Percentiles rank a stretch among this genome's conserved stretches.
These are phyloP conservation scores for Sphaerulina vaccinii DNA, from an alignment of 2,329 filamentous ascomycete species.

Conservation along the genomic window DNA sequence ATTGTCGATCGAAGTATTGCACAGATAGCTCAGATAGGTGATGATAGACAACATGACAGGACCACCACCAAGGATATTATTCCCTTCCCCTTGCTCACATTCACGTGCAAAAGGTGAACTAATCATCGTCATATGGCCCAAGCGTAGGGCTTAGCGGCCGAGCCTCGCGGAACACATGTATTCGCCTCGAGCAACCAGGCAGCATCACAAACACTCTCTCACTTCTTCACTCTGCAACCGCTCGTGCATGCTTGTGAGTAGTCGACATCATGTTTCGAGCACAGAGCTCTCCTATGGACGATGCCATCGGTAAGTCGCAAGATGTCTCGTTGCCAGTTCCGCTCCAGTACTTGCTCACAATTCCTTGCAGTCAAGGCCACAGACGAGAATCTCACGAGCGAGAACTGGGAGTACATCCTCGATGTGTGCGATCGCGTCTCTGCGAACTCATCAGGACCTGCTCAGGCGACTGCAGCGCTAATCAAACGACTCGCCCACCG, in stretches of 20 bases:
- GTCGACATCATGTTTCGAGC: slow-evolving; percentile 20
- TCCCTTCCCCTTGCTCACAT: too few relatives aligned
- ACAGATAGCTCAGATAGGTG: too few relatives aligned
- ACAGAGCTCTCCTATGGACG: slow-evolving; percentile 22
- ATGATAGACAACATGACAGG: too few relatives aligned
- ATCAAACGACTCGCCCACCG: slow-evolving; percentile 90
- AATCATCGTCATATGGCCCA: too few relatives aligned
- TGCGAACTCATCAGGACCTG: slow-evolving; percentile 36
- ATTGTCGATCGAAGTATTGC: too few relatives aligned
- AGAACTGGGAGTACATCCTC: slow-evolving; percentile 71
- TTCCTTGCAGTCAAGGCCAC: slow-evolving; percentile 69
- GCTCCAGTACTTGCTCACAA: not conserved
- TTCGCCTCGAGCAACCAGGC: not conserved
- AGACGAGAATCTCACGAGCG: slow-evolving; percentile 92
- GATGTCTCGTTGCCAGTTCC: not conserved
- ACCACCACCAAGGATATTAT: too few relatives aligned
- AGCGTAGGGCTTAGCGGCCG: not conserved
- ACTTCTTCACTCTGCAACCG: not conserved
- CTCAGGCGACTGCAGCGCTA: slow-evolving; percentile 71
- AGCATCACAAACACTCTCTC: not conserved
- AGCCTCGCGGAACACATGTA: not conserved
- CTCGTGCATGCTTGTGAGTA: not conserved
- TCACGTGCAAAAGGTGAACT: too few relatives aligned
- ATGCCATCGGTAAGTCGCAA: slow-evolving; percentile 16
- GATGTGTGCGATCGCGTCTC: slow-evolving; percentile 43